Evolutionary conservation across 345 rosid genomes (phyloP).

Genomic region (Garcia nutans): DNA sequence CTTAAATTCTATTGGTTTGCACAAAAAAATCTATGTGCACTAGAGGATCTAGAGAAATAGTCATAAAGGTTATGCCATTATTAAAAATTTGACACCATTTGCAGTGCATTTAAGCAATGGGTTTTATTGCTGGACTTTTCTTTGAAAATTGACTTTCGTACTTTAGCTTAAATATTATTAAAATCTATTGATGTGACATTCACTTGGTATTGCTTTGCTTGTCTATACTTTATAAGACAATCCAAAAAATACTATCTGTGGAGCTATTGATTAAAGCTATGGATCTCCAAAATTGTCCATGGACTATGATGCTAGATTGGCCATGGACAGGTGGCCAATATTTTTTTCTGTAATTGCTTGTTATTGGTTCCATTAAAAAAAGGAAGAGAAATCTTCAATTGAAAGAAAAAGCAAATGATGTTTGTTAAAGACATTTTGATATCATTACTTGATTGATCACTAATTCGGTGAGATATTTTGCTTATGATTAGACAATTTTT

Average conservation of each 20-base stretch:
- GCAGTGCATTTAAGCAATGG: background rate
- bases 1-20: background rate
- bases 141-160: background rate
- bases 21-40: background rate
- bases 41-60: background rate
- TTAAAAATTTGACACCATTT: background rate
- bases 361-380: too few species aligned
- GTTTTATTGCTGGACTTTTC: background rate
- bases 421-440: background rate
- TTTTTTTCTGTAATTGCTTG: too few species aligned
- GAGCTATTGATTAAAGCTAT: too few species aligned
- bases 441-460: background rate
- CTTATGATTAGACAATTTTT: too few species aligned
- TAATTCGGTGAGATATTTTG: background rate
- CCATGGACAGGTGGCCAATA: too few species aligned
- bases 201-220: too few species aligned
- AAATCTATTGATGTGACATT: background rate
- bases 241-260: too few species aligned
- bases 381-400: background rate
- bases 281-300: too few species aligned
- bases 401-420: slow-evolving; percentile 1
- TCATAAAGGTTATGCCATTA: background rate
- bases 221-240: too few species aligned
- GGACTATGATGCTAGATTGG: too few species aligned
- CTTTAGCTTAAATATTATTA: background rate